phyloP scores from a whole-genome alignment of 2,329 filamentous ascomycete genomes.

The Ploettnerulaceae sp. region DNA sequence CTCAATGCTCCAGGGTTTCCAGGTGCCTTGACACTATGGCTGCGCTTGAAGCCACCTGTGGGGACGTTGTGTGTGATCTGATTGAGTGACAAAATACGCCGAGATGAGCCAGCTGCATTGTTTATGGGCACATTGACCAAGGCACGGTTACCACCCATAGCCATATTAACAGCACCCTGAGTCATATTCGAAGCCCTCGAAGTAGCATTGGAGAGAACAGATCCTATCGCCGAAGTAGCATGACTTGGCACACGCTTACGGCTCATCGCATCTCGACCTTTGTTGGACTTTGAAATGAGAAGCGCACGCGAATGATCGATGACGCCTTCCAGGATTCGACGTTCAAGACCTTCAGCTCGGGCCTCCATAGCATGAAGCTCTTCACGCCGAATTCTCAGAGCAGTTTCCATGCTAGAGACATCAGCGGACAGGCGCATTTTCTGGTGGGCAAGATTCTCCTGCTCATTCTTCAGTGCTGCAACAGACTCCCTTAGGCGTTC shows the following conservation, averaged over 20 bases:
- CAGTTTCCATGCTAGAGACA: conserved; percentile 85
- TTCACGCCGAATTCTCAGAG: conserved; percentile 80
- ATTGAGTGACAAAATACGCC: conserved; percentile 84
- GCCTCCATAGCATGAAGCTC: conserved; percentile 88
- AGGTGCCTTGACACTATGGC: conserved; percentile 69
- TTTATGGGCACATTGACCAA: conserved; percentile 32
- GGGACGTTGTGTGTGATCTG: conserved; percentile 75
- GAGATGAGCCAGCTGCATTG: conserved; percentile 49
- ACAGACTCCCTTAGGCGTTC: conserved; percentile 57
- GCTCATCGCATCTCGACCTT: conserved; percentile 43
- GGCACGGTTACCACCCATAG: conserved; percentile 42
- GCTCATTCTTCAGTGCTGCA: conserved; percentile 47
- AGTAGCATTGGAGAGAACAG: conserved; percentile 30
- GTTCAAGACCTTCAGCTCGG: conserved; percentile 82
- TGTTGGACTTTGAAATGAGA: conserved; percentile 63
- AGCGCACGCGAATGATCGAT: conserved; percentile 92
- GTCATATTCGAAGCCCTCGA: conserved; percentile 30
- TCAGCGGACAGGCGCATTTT: conserved; percentile 79
- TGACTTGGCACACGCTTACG: conserved; percentile 47
- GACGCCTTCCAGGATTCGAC: conserved; percentile 88
- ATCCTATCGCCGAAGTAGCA: conserved; percentile 38
- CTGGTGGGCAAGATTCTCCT: conserved; percentile 70
- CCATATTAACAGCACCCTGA: conserved; percentile 49
- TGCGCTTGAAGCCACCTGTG: conserved; percentile 63
- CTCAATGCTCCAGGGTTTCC: conserved; percentile 46